Evolutionary conservation across 1,284 basidiomycete species (phyloP).

Genomic region (Leccinum subspadiceum): DNA sequence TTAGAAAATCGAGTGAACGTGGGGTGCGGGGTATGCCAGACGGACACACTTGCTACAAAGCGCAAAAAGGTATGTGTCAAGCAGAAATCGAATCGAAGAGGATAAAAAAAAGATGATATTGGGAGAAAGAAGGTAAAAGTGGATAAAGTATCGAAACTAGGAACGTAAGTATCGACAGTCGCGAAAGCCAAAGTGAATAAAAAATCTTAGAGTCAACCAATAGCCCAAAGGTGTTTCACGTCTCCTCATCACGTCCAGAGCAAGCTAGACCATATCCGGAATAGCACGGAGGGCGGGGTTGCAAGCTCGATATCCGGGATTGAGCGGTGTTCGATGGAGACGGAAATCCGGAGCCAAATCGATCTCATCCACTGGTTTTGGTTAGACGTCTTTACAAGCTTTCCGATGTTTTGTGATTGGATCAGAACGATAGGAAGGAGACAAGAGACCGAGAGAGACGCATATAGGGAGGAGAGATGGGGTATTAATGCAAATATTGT

Average conservation of each 20-base stretch:
- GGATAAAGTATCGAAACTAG: constrained; percentile 35
- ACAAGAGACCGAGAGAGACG: constrained; percentile 21
- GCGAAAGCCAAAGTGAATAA: constrained; percentile 44
- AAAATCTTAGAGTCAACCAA: constrained; percentile 52
- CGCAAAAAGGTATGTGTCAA: constrained; percentile 23
- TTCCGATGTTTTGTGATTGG: constrained; percentile 27
- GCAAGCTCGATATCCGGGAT: constrained; percentile 7
- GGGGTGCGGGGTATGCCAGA: constrained; percentile 25
- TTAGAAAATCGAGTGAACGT: constrained; percentile 26
- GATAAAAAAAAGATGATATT: constrained; percentile 11
- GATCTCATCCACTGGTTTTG: constrained; percentile 41
- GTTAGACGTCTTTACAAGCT: constrained; percentile 32
- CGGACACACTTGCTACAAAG: constrained; percentile 25
- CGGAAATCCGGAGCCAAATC: constrained; percentile 39
- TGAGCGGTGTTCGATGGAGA: constrained; percentile 12
- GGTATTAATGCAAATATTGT: constrained; percentile 35
- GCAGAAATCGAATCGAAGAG: constrained; percentile 15
- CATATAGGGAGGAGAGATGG: constrained; percentile 25
- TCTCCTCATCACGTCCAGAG: constrained; percentile 12
- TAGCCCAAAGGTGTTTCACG: constrained; percentile 49
- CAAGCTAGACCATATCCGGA: constrained; percentile 7
- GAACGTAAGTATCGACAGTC: constrained; percentile 31
- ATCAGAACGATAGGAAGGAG: constrained; percentile 14
- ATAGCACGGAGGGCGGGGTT: not conserved
- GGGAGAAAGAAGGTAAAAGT: constrained; percentile 25